Percentiles rank a stretch among this genome's conserved stretches.
Evolutionary conservation across 2,329 filamentous ascomycete species (phyloP).

Genomic region (Cladosporium sp.): DNA sequence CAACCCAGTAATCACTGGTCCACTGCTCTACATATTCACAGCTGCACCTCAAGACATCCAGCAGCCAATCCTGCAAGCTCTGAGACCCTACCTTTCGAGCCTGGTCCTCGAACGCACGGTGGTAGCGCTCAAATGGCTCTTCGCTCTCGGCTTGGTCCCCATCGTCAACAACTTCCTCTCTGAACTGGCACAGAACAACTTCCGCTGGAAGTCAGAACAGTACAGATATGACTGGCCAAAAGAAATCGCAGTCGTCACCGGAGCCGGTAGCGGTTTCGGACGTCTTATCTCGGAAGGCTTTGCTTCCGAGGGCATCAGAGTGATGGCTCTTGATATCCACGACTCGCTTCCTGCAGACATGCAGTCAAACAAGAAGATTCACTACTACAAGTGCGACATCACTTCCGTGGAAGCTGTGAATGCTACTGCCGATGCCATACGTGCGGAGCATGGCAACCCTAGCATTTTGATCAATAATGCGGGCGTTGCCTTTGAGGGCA

Average conservation of each 20-base stretch:
- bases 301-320: conserved; percentile 38
- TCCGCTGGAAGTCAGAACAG: conserved; percentile 38
- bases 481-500: conserved; percentile 48
- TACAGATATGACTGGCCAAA: conserved; percentile 39
- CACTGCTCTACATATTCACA: conserved; percentile 33
- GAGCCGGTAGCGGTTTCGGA: conserved; percentile 41
- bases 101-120: conserved; percentile 30
- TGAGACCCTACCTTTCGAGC: conserved; percentile 31
- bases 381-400: conserved; percentile 50
- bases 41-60: conserved; percentile 31
- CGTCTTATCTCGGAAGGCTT: conserved; percentile 38
- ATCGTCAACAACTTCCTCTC: conserved; percentile 32
- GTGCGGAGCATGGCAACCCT: conserved; percentile 43
- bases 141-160: conserved; percentile 34
- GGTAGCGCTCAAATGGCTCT: conserved; percentile 33
- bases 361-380: conserved; percentile 34
- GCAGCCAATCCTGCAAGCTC: conserved; percentile 31
- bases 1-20: conserved; percentile 33
- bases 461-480: conserved; percentile 54
- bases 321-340: conserved; percentile 42
- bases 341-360: conserved; percentile 37
- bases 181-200: conserved; percentile 38
- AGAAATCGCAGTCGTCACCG: conserved; percentile 39
- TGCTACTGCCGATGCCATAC: conserved; percentile 42
- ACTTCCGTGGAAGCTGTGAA: conserved; percentile 50